Evolutionary conservation across 2,329 filamentous ascomycete species (phyloP), one percentile per base, ranked within the genome.

Genomic region (Byssothecium circinans): DNA sequence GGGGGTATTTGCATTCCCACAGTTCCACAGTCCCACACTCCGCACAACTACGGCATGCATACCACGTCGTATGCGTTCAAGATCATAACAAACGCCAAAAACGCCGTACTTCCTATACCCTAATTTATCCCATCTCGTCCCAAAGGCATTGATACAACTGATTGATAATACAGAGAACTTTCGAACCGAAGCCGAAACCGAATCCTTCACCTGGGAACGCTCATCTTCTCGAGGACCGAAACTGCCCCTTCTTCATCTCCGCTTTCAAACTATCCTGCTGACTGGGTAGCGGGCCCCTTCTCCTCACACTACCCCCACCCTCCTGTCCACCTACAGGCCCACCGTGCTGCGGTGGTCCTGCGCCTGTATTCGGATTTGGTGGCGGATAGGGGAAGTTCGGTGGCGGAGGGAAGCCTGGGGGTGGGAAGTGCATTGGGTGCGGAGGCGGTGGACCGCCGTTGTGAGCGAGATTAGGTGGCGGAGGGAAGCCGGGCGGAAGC

Each of bases 231-330:
- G 39, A 64, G 43, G 23, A 10, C 23, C 74, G 67, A 60, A 75
- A 82, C 55, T 77, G 72, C 10, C 78, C 78, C 53, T 75, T 74
- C 53, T 80, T 81, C 76, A 92, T 89, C 70, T 92, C 88, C 69
- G 86, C 83, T 58, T 85, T 82, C 58, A 95, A 72, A 58, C 88
- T 91, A 67, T 94, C 90, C 64, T 88, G 84, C 71, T 95, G 90
- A 65, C 88, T 91, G 0, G 90, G 90, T 35, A 95, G 72, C 8
- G 88, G 89, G 5, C 81, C 88, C 51, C 85, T 75, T 57, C 75
- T 78, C 50, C 87, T 79, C 7, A 45, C 23, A 38, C 48, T 67
- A 19, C 61, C 68, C 37, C 67, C 67, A 3, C 47, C 47, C 35
- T 36, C 51, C 18, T 61, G 69, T 18, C 61, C 41, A 14, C 35